Percentiles rank a stretch among this genome's conserved stretches.
These are phyloP conservation scores for Blastocystis sp. DNA, from an alignment of 352 stramenopile genomes.

Conservation along the genomic window DNA sequence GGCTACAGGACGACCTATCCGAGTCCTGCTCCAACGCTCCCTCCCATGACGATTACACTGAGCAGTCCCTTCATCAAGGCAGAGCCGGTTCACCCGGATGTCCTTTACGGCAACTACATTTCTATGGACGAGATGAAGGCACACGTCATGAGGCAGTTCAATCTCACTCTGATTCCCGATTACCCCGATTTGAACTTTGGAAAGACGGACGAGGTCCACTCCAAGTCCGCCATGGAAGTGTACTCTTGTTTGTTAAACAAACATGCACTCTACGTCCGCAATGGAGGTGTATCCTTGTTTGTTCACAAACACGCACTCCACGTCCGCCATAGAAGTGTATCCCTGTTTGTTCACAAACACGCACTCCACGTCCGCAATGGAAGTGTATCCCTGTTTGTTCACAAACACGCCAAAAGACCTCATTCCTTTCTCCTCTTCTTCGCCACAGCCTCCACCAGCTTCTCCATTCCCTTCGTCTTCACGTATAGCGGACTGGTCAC, in stretches of 20 bases:
- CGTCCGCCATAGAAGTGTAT: no score
- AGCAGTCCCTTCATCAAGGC: background rate
- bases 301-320: background rate
- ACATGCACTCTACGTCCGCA: no score
- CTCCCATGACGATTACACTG: background rate
- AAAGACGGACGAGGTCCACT: background rate
- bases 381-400: no score
- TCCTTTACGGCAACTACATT: background rate
- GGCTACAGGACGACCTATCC: no score
- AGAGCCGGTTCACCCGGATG: background rate
- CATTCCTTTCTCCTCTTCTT: no score
- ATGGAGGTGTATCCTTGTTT: no score
- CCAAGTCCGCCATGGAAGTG: background rate
- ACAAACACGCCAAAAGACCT: no score
- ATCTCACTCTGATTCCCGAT: background rate
- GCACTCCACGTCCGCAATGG: no score
- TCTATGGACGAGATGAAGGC: background rate
- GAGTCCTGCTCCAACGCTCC: no score
- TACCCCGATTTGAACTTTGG: slow-evolving; percentile 14
- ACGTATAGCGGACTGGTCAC: slow-evolving; percentile 45
- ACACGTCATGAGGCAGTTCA: background rate
- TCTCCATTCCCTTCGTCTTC: slow-evolving; percentile 64
- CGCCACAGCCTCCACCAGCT: slow-evolving; percentile 57
- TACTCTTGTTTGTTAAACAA: no score
- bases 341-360: no score